These are phyloP conservation scores for Rubia peregrina DNA, from an alignment of 305 asterid species.

Conservation along the genomic window DNA sequence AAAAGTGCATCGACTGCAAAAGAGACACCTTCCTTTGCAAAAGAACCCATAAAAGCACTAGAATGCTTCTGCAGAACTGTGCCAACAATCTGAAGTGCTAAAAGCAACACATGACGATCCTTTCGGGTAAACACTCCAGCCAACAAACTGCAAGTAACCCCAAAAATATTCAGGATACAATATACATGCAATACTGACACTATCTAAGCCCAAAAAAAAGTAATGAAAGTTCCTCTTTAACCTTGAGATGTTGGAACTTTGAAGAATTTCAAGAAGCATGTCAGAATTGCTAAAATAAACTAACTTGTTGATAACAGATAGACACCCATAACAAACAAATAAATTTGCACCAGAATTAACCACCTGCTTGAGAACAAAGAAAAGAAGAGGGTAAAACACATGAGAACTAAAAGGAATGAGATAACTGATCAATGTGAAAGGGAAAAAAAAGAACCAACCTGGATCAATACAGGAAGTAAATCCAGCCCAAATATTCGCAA, in stretches of 20 bases:
- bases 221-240: constrained; percentile 24
- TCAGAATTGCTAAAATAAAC: constrained; percentile 70
- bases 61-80: constrained; percentile 70
- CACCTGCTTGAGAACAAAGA: constrained; percentile 54
- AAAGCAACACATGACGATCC: constrained; percentile 66
- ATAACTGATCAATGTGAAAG: constrained; percentile 15
- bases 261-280: constrained; percentile 56
- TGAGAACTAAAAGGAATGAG: constrained; percentile 8
- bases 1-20: constrained; percentile 64
- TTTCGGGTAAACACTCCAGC: constrained; percentile 90
- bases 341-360: constrained; percentile 80
- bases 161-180: constrained; percentile 15
- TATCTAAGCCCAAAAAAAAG: constrained; percentile 6
- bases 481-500: constrained; percentile 71
- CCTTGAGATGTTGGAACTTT: constrained; percentile 72
- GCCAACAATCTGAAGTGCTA: constrained; percentile 79
- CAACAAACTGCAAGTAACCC: constrained; percentile 50
- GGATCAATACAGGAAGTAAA: constrained; percentile 72
- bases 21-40: constrained; percentile 81
- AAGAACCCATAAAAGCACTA: constrained; percentile 55
- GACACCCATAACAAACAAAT: constrained; percentile 70
- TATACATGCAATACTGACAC: not conserved
- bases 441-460: constrained; percentile 40
- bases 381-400: constrained; percentile 14
- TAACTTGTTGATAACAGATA: constrained; percentile 79